These are phyloP conservation scores for Pulveroboletus ravenelii DNA, from an alignment of 768 basidiomycete species.

Conservation along the genomic window DNA sequence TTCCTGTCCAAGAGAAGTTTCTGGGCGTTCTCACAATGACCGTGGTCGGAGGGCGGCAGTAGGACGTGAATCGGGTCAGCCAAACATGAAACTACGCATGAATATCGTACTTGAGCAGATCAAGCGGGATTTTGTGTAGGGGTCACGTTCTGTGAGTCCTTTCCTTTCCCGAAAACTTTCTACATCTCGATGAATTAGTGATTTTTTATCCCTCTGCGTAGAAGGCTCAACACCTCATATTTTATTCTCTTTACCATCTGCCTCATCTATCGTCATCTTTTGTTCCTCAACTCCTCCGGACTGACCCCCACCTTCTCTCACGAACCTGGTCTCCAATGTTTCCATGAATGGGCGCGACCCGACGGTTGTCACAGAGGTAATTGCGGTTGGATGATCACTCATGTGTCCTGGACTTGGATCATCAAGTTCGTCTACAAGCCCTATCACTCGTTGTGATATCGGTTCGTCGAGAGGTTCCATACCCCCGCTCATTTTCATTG, in stretches of 20 bases:
- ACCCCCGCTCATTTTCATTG: slow-evolving; percentile 28
- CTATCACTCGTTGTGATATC: slow-evolving; percentile 48
- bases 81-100: slow-evolving; percentile 87
- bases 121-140: slow-evolving; percentile 51
- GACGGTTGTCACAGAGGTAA: slow-evolving; percentile 58
- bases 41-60: slow-evolving; percentile 27
- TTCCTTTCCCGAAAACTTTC: neutral
- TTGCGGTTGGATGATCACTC: slow-evolving; percentile 71
- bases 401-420: slow-evolving; percentile 81
- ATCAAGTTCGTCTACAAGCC: slow-evolving; percentile 82
- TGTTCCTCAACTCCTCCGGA: slow-evolving; percentile 23
- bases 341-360: slow-evolving; percentile 45
- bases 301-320: slow-evolving; percentile 42
- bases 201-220: slow-evolving; percentile 1
- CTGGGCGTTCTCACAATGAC: slow-evolving; percentile 12
- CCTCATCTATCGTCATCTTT: slow-evolving; percentile 37
- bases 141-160: slow-evolving; percentile 3
- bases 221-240: slow-evolving; percentile 27
- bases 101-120: slow-evolving; percentile 82
- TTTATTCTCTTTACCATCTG: slow-evolving; percentile 55
- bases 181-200: neutral
- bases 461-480: slow-evolving; percentile 36
- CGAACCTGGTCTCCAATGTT: slow-evolving; percentile 60
- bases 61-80: slow-evolving; percentile 40
- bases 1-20: slow-evolving; percentile 26